Evolutionary conservation across 257 asterid species (phyloP), one percentile per base, ranked within the genome.

Genomic region (Paulownia fortunei): DNA sequence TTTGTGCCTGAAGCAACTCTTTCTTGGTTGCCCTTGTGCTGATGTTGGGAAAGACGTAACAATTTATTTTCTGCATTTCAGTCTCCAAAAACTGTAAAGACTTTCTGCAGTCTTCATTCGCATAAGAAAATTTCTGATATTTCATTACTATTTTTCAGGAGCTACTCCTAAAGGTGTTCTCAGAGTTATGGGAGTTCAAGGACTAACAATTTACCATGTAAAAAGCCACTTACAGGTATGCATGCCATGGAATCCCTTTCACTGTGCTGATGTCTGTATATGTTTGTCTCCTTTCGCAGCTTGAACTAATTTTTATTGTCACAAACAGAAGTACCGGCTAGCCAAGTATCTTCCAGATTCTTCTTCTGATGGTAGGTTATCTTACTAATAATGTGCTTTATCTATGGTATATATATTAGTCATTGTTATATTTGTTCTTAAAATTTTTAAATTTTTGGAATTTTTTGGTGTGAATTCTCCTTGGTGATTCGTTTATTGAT

Each of bases 141-240:
- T 54, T 74, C 68, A n/a, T 41, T 44, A 70, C 75, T 37, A 8
- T 84, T 16, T 80, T 88, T 76, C 88, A 93, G 99, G 99, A 83
- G 99, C 99, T 76, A 95, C 99, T 56, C 99, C 99, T 18, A 95
- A 95, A 83, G 99, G 99, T 76, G 99, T 95, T 72, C 98, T 95
- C 46, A 81, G 99, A 81, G 97, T 93, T 64, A 95, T 95, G 99
- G 99, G 99, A 71, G 97, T 95, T 79, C 98, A 93, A 88, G 96
- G 96, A 79, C 88, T 95, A 64, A 95, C 98, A 49, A 95, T 95
- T 78, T 95, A 95, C 87, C 99, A 95, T 88, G 99, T 95, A 52
- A 95, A 95, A 86, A 95, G 99, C 82, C 99, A 95, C 86, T 89
- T 95, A 76, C 99, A 95, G 99, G 99, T 95, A 86, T 19, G 13